Evolutionary conservation across 2,329 filamentous ascomycete genomes (phyloP), one percentile per base, ranked within the genome.

Genomic region (Stemphylium vesicarium): DNA sequence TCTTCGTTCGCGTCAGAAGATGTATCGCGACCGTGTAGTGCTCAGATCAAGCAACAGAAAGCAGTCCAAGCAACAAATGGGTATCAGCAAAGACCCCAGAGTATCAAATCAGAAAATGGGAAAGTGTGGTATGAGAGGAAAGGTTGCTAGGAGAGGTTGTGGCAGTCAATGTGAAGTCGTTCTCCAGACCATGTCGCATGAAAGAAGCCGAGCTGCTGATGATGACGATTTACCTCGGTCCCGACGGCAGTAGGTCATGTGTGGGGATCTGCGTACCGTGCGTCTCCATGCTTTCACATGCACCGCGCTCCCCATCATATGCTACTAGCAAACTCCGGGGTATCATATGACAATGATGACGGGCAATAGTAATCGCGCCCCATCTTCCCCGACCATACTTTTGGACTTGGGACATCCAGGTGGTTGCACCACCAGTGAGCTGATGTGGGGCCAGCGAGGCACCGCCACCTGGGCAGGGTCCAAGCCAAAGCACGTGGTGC

Each of bases 61-160:
- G 33, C 37, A 20, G 15, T 29, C 26, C 36, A 37, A 36, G 35
- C 18, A 51, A 20, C 40, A 52, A 49, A n/a, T 40, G 56, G 61
- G 59, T 57, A 60, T 64, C 59, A 62, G 43, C 42, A 49, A 64
- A 64, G 59, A 62, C 36, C 55, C 62, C 62, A 42, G 41, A 31
- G 7, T 38, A 20, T 44, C 41, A 49, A 50, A 38, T 29, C 18
- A 33, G 16, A 46, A 20, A 26, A 42, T 33, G n/a, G 46, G 31
- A 36, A 22, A 46, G 47, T 49, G 20, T 20, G 36, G 35, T 48
- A 38, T 49, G 41, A 29, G 50, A 48, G 39, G 15, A 49, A 18
- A 55, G 49, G 51, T 48, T 36, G 41, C 38, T 35, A 20, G 39
- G 41, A 46, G 51, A 44, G 18, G 48, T 55, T 31, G 26, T 15